Evolutionary conservation across 768 basidiomycete genomes (phyloP), one percentile per base, ranked within the genome.

Genomic region (Cystobasidium onofrii): DNA sequence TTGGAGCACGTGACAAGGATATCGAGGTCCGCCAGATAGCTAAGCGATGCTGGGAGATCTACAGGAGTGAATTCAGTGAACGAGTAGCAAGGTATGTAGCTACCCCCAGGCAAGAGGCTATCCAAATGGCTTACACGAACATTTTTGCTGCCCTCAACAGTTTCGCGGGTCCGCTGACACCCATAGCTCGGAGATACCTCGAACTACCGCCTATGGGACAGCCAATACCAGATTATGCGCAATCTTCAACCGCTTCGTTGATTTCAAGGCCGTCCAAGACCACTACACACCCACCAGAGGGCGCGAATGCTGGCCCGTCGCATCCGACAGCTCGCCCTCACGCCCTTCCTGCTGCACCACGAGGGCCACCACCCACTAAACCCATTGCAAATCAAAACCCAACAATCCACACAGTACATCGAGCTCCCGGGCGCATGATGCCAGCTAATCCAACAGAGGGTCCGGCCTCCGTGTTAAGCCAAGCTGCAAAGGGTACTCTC

Each of bases 131-230:
- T 39, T 39, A 15, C 39, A 6, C 39, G 6, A 15, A 6, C 39
- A 6, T 39, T 15, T 39, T 39, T 34, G 34, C 15, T 39, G 46
- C 20, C 25, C 0, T 9, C 0, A 20, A 31, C 65, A 83, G 83
- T 18, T 83, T 83, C 74, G 81, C 82, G 1, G 81, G 79, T 0
- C 83, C 83, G 0, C 75, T 83, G 50, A 82, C 82, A 0, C 83
- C 83, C 0, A 82, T 81, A 0, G 80, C 81, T 29, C 77, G 81
- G 34, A 77, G 80, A 55, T 83, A 83, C 62, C 80, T 83, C 41
- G 81, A 80, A 33, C 77, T 82, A 17, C 66, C 78, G n/a, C 69
- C 69, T 34, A 23, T 52, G 20, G 69, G 69, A 7, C 54, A 57
- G 31, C 54, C 69, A 9, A 29, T 60, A 4, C 69, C 69, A 34